Evolutionary conservation across 2,329 filamentous ascomycete genomes (phyloP).

Genomic region (Pseudogymnoascus sp.): DNA sequence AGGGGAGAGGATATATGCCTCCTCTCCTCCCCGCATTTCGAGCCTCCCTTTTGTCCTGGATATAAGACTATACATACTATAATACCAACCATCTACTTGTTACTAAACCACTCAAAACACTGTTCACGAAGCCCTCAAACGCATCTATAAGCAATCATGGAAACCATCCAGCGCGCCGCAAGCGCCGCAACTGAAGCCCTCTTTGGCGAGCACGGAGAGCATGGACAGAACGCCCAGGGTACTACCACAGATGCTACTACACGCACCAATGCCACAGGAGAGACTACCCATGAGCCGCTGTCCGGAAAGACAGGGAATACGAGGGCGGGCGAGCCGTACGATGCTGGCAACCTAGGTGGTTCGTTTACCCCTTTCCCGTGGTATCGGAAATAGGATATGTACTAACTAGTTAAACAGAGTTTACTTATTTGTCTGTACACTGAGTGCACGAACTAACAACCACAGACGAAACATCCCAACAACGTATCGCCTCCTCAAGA

Average conservation of each 20-base stretch:
- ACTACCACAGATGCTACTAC: neutral
- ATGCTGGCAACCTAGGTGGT: conserved; percentile 67
- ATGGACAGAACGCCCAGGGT: neutral
- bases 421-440: neutral
- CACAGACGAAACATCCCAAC: neutral
- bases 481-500: neutral
- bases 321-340: conserved; percentile 62
- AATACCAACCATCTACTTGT: neutral
- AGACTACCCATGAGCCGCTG: conserved; percentile 50
- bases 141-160: neutral
- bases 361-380: conserved; percentile 18
- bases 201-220: neutral
- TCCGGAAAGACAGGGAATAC: conserved; percentile 63
- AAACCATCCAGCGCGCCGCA: neutral
- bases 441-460: neutral
- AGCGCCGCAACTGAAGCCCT: neutral
- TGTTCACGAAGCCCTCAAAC: no score
- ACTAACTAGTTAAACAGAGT: neutral
- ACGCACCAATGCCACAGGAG: neutral
- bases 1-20: neutral
- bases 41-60: neutral
- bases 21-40: neutral
- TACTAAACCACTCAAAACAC: no score
- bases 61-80: neutral
- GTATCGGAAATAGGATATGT: neutral